Base-by-base conservation (phyloP, 768 basidiomycete genomes). In the Cystobasidium ongulense region DNA sequence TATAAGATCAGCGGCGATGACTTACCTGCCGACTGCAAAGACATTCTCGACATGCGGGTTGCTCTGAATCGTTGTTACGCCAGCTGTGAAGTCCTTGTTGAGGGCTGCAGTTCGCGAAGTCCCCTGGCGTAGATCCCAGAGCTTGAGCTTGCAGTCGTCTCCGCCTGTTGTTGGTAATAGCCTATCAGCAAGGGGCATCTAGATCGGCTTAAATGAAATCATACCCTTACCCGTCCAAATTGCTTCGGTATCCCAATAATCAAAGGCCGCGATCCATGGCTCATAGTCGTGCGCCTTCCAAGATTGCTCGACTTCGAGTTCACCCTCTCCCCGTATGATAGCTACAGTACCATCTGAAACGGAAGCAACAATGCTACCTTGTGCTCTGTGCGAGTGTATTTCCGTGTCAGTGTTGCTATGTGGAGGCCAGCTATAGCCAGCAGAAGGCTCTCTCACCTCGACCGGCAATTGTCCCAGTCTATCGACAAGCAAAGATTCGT, bases 261-360 rank as follows among this genome's bases (percentile, higher is more conserved):
- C 86, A 88, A 92, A 98, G 0, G 90, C 87, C 0, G 89, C 87
- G 62, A 92, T 87, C 96, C 96, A 99, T 0, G 94, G 90, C 79
- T 99, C 96, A 78, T 88, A 87, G 72, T 93, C 91, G 77, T 98
- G 96, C 0, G 91, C 94, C 73, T 86, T 83, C 93, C 93, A 98
- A 1, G 84, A 84, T 29, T 85, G 81, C 3, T 82, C 82, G 1
- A 88, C 80, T 0, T 78, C 65, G 31, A 90, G 80, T 17, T 83
- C 82, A 0, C 83, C 81, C 5, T 86, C 83, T n/a, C 81, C 81
- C 21, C 74, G 75, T 1, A 79, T 74, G 1, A 74, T 13, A 85
- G 84, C 39, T 79, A 83, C 27, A 90, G 82, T 23, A 89, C 83
- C 93, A 76, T 89, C 85, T 0, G 94, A 97, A 17, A 91, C 83